Conservation (phyloP, 2,329 filamentous ascomycete genomes). For the Cryphonectria parasitica region DNA sequence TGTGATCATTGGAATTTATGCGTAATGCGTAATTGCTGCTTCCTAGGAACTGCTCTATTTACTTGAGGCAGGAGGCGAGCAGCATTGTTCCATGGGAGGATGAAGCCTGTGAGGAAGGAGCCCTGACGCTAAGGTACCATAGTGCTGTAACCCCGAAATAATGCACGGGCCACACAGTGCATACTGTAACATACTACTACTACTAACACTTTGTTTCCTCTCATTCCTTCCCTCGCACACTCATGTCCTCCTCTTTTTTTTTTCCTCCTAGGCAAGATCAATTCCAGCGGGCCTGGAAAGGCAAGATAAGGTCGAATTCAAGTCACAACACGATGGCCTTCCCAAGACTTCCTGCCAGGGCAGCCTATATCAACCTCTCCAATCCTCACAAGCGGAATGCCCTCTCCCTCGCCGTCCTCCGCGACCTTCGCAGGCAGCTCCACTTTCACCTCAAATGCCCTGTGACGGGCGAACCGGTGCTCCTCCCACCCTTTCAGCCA, state of each 20-base stretch:
- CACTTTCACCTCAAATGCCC: constrained; percentile 33
- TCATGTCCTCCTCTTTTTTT: neutral
- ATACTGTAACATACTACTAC: neutral
- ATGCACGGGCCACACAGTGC: neutral
- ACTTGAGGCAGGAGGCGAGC: neutral
- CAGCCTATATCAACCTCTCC: constrained; percentile 35
- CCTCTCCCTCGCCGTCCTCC: constrained; percentile 34
- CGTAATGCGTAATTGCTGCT: neutral
- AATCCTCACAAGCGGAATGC: constrained; percentile 36
- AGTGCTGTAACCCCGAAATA: too few species aligned
- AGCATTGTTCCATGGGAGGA: neutral
- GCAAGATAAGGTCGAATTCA: neutral
- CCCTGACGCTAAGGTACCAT: neutral
- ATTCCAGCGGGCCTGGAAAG: neutral
- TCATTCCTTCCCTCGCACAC: neutral
- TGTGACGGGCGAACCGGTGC: constrained; percentile 30
- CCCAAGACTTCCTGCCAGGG: constrained; percentile 35
- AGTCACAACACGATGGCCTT: constrained; percentile 15
- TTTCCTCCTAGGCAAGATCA: neutral
- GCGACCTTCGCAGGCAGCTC: constrained; percentile 35
- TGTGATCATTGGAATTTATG: neutral
- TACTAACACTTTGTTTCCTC: neutral
- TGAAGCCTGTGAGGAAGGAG: neutral
- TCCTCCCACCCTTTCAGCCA: constrained; percentile 38
- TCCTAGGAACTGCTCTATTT: neutral